These are phyloP conservation scores for Trichosporon coremiiforme DNA, from an alignment of 1,284 basidiomycete species.

Conservation along the genomic window DNA sequence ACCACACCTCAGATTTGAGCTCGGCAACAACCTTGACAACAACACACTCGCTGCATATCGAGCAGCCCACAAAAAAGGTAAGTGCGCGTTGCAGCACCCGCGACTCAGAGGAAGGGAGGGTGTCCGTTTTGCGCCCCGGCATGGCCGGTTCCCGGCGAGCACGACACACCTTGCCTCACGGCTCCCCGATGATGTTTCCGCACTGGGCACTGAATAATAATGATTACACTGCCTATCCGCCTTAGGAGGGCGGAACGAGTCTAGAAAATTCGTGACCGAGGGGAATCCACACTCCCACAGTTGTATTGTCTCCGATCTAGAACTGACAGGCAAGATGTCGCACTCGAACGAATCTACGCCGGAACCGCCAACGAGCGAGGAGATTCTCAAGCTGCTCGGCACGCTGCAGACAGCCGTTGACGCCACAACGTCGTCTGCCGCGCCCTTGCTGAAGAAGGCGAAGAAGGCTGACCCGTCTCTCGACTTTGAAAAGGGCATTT, in stretches of 20 bases:
- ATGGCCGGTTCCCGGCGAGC: background rate
- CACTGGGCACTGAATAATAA: conserved; percentile 58
- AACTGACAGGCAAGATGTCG: conserved; percentile 18
- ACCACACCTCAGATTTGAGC: background rate
- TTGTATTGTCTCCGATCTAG: background rate
- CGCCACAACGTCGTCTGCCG: conserved; percentile 46
- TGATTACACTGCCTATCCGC: conserved; percentile 54
- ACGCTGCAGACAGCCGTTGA: conserved; percentile 50
- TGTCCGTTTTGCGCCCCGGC: background rate
- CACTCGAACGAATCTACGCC: conserved; percentile 19
- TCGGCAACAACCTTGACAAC: background rate
- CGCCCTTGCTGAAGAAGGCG: conserved; percentile 51
- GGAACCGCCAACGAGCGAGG: conserved; percentile 34
- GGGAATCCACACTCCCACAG: conserved; percentile 18
- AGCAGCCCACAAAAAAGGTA: background rate
- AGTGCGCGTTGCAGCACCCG: background rate
- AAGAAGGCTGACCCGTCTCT: conserved; percentile 57
- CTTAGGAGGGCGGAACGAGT: conserved; percentile 57
- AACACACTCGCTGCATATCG: background rate
- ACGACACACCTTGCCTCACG: background rate
- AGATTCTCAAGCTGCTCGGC: conserved; percentile 45
- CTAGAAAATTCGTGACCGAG: conserved; percentile 60
- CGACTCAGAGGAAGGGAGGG: conserved; percentile 13
- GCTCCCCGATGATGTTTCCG: conserved; percentile 49
- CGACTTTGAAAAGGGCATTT: conserved; percentile 78